phyloP scores from a whole-genome alignment of 768 basidiomycete species.

The Xerocomellus intermedius region DNA sequence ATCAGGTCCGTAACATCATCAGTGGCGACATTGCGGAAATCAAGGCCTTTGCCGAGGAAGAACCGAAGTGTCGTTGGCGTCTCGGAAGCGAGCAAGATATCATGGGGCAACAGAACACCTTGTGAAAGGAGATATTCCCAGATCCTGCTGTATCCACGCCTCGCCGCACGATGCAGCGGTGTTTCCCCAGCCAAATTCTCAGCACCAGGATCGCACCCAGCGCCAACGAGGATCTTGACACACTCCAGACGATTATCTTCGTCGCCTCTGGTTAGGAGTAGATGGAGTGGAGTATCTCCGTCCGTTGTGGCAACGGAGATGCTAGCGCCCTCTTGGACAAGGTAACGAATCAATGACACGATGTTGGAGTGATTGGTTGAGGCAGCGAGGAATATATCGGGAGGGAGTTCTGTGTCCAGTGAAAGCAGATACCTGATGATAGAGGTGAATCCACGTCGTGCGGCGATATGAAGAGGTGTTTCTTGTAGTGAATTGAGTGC shows the following conservation, averaged over 20 bases:
- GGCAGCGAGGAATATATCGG: not conserved
- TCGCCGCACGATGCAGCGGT: not conserved
- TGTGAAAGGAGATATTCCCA: not conserved
- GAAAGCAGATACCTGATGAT: not conserved
- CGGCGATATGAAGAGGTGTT: not conserved
- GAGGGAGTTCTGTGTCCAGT: not conserved
- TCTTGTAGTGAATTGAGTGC: not conserved
- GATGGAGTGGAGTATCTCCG: not conserved
- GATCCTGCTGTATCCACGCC: not conserved
- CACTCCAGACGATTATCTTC: not conserved
- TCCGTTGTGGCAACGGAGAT: not conserved
- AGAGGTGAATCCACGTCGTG: not conserved
- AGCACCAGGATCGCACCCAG: not conserved
- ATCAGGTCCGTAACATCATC: not conserved
- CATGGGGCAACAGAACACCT: not conserved
- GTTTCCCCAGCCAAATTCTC: not conserved
- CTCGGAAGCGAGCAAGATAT: not conserved
- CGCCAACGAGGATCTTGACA: not conserved
- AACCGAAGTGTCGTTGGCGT: not conserved
- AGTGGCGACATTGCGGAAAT: not conserved
- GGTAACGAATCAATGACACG: not conserved
- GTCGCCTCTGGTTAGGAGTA: not conserved
- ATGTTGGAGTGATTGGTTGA: not conserved
- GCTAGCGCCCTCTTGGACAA: not conserved
- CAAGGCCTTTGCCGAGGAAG: not conserved